Evolutionary conservation across 1,139 yeast species (phyloP).

Genomic region (Suhomyces ambrosiae): DNA sequence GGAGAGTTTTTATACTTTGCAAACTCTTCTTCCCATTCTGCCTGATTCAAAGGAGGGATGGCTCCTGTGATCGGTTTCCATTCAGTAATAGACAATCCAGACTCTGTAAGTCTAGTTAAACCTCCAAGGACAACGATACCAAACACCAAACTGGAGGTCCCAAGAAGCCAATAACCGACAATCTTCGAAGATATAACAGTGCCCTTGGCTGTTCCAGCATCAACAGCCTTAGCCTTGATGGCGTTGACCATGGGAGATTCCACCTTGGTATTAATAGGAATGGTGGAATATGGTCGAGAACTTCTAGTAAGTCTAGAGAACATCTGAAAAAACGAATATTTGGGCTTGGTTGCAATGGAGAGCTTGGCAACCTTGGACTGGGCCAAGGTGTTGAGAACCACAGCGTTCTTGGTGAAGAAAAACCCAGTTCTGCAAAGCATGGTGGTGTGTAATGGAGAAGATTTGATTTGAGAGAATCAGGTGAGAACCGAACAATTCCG

Average conservation of each 20-base stretch:
- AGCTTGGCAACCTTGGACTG: slow-evolving; percentile 25
- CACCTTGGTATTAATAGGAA: slow-evolving; percentile 5
- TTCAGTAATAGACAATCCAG: slow-evolving; percentile 94
- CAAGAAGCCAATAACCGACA: slow-evolving; percentile 88
- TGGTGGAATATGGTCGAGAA: slow-evolving; percentile 16
- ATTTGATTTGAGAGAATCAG: slow-evolving; percentile 1
- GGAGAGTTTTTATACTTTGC: slow-evolving; percentile 82
- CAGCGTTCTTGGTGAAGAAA: slow-evolving; percentile 46
- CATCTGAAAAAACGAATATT: slow-evolving; percentile 4
- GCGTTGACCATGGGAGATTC: slow-evolving; percentile 7
- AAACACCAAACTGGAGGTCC: slow-evolving; percentile 88
- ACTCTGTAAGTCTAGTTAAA: slow-evolving; percentile 89
- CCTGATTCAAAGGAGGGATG: slow-evolving; percentile 78
- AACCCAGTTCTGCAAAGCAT: slow-evolving; percentile 44
- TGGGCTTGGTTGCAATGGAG: slow-evolving; percentile 15
- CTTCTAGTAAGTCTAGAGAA: slow-evolving; percentile 7
- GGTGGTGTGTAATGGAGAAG: slow-evolving; percentile 4
- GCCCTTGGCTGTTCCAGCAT: slow-evolving; percentile 7
- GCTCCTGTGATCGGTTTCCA: slow-evolving; percentile 99
- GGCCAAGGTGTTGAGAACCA: slow-evolving; percentile 35
- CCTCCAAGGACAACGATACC: slow-evolving; percentile 98
- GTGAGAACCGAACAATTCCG: slow-evolving; percentile 2
- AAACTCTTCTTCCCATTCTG: slow-evolving; percentile 87
- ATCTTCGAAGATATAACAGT: slow-evolving; percentile 41
- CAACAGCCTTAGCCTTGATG: slow-evolving; percentile 6